Percentiles rank a stretch among this genome's conserved stretches.
Conservation (phyloP, 345 rosid genomes). For the Pugionium cornutum region DNA sequence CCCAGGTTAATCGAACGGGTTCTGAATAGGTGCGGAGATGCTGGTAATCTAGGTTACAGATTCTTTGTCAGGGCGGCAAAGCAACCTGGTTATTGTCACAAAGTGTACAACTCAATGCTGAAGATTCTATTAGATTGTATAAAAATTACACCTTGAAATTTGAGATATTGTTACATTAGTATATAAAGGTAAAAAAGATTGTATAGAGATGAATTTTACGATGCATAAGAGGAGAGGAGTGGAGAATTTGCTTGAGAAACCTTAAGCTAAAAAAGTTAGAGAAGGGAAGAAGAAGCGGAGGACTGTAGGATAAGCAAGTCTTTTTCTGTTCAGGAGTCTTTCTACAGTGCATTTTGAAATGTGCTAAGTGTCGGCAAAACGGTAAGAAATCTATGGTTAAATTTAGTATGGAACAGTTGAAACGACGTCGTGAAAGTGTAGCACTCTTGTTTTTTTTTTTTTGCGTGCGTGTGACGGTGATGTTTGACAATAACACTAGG, state of each 20-base stretch:
- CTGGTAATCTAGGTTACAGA: slow-evolving; percentile 78
- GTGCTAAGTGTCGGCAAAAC: slow-evolving; percentile 31
- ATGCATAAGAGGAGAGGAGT: slow-evolving; percentile 93
- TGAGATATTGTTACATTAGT: too few species aligned
- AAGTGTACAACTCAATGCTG: slow-evolving; percentile 73
- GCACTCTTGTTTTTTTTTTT: neutral
- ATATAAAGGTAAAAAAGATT: too few species aligned
- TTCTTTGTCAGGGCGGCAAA: slow-evolving; percentile 85
- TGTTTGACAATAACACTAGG: slow-evolving; percentile 10
- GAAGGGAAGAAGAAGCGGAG: slow-evolving; percentile 65
- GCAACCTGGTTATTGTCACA: slow-evolving; percentile 69
- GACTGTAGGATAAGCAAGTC: slow-evolving; percentile 26
- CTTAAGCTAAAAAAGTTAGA: slow-evolving; percentile 51
- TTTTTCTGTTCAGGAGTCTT: neutral
- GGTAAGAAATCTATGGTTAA: slow-evolving; percentile 20
- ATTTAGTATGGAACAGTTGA: too few species aligned
- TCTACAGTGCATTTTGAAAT: slow-evolving; percentile 8
- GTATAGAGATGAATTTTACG: slow-evolving; percentile 61
- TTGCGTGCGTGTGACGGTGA: too few species aligned
- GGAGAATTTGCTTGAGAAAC: slow-evolving; percentile 66
- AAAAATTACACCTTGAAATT: too few species aligned
- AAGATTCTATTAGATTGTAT: slow-evolving; percentile 39
- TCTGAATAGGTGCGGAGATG: slow-evolving; percentile 86
- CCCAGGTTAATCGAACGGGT: slow-evolving; percentile 78
- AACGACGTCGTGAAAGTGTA: slow-evolving; percentile 2